phyloP scores from a whole-genome alignment of 2,329 filamentous ascomycete species.

The Talaromyces marneffei region DNA sequence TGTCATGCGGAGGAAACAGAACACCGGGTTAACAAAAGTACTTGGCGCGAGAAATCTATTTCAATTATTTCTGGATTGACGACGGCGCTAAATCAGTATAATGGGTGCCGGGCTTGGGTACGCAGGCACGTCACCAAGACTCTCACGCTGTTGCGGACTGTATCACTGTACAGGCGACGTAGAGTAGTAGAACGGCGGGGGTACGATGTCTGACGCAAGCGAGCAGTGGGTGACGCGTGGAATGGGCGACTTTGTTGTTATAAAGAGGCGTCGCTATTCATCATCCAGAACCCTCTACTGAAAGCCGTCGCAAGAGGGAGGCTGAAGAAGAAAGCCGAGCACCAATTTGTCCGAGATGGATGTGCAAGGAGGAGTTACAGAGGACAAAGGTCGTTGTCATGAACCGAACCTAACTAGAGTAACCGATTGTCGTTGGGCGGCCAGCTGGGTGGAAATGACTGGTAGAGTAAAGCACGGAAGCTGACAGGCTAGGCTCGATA shows the following conservation, averaged over 20 bases:
- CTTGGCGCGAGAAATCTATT: slow-evolving; percentile 6
- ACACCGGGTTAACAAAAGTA: not conserved
- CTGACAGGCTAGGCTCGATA: not conserved
- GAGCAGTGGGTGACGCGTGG: slow-evolving; percentile 9
- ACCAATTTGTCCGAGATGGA: slow-evolving; percentile 5
- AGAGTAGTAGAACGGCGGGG: slow-evolving; percentile 12
- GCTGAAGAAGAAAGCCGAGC: slow-evolving; percentile 7
- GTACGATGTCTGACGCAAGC: slow-evolving; percentile 16
- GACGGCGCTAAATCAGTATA: slow-evolving; percentile 12
- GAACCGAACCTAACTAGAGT: not conserved
- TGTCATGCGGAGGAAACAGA: slow-evolving; percentile 13
- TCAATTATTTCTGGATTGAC: slow-evolving; percentile 22
- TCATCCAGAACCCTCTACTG: slow-evolving; percentile 16
- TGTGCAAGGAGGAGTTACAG: not conserved
- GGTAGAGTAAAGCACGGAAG: not conserved
- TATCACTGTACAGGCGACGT: slow-evolving; percentile 12
- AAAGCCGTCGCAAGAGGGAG: not conserved
- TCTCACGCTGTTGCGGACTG: slow-evolving; percentile 5
- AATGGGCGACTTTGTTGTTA: slow-evolving; percentile 18
- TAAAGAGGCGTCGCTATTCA: slow-evolving; percentile 17
- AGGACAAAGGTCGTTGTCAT: not conserved
- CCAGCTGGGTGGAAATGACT: slow-evolving; percentile 6
- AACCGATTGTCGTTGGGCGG: slow-evolving; percentile 6
- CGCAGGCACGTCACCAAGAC: slow-evolving; percentile 3
- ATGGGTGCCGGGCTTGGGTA: not conserved